Base-by-base conservation (phyloP, 2,329 filamentous ascomycete genomes). In the Trichoderma hamatum region DNA sequence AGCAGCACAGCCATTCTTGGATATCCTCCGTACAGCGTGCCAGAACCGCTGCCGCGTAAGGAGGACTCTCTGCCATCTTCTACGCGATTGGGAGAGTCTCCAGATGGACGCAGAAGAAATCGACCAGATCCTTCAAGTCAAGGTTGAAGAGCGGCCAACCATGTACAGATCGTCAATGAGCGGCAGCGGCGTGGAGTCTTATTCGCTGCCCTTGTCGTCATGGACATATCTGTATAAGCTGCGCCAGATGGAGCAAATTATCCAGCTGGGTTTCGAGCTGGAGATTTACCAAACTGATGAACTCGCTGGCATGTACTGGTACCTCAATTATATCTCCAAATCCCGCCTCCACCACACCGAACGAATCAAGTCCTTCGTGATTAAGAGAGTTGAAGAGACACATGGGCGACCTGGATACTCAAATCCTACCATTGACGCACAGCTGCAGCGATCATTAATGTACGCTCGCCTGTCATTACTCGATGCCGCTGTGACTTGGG, bases 161-260 rank as follows among this genome's bases (percentile, higher is more conserved):
- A 78, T 84, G 39, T 83, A 84, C 69, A 83, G 76, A 62, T 80
- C 81, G 1, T 74, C 76, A 1, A 68, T 73, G 28, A 71, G 72
- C 32, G 66, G 75, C 70, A 76, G 80, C 0, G 83, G 82, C 61
- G 81, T 81, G 3, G 86, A 90, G 55, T 82, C 88, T 0, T 90
- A 88, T 76, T 85, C 90, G 0, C 90, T 92, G 64, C 90, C 93
- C 0, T 84, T 98, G 0, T 93, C 92, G 1, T 94, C 92, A 3
- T 99, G 96, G 96, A 88, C 90, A 0, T 96, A 95, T 74, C 87
- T 94, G 70, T 92, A 97, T 80, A 98, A 97, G 79, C 85, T 97
- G n/a, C 88, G 87, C 34, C 88, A 95, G 75, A 93, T 97, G 85
- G 91, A 95, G 76, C 91, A 90, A 84, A 90, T 96, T 56, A 85